phyloP scores from a whole-genome alignment of 2,329 filamentous ascomycete genomes.

The Aureobasidium musti region DNA sequence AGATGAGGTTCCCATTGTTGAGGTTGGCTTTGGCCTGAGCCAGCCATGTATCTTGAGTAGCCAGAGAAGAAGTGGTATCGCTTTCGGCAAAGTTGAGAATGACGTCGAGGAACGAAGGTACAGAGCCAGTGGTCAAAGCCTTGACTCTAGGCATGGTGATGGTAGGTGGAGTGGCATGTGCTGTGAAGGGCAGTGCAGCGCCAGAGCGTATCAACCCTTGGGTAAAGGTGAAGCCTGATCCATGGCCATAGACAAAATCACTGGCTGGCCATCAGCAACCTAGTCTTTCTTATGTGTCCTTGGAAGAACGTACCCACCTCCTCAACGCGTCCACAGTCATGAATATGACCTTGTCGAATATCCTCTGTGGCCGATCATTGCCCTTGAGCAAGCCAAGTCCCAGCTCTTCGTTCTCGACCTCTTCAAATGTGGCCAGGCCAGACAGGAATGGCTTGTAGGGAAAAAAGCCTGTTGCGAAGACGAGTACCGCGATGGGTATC shows the following conservation, averaged over 20 bases:
- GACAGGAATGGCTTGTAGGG: constrained; percentile 94
- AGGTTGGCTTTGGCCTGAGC: constrained; percentile 71
- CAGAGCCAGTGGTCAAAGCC: constrained; percentile 94
- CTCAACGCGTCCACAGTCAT: constrained; percentile 97
- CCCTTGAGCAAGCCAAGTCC: constrained; percentile 36
- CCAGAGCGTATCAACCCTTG: constrained; percentile 86
- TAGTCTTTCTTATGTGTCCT: not conserved
- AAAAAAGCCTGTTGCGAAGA: constrained; percentile 92
- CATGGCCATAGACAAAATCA: constrained; percentile 85
- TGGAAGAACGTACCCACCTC: constrained; percentile 59
- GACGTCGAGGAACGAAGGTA: constrained; percentile 96
- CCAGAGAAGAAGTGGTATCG: constrained; percentile 84
- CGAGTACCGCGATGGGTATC: constrained; percentile 65
- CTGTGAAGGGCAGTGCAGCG: constrained; percentile 86
- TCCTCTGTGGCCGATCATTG: constrained; percentile 60
- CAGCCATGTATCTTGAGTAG: constrained; percentile 92
- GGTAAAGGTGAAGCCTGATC: constrained; percentile 82
- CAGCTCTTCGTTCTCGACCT: constrained; percentile 32
- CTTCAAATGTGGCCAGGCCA: constrained; percentile 63
- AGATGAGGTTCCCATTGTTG: constrained; percentile 70
- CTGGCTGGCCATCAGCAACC: constrained; percentile 51
- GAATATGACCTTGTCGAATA: constrained; percentile 88
- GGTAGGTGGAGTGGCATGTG: constrained; percentile 92
- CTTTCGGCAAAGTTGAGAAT: constrained; percentile 96
- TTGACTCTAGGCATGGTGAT: constrained; percentile 99